Conservation (phyloP, 1,139 yeast species). For the Magnusiomyces ingens region DNA sequence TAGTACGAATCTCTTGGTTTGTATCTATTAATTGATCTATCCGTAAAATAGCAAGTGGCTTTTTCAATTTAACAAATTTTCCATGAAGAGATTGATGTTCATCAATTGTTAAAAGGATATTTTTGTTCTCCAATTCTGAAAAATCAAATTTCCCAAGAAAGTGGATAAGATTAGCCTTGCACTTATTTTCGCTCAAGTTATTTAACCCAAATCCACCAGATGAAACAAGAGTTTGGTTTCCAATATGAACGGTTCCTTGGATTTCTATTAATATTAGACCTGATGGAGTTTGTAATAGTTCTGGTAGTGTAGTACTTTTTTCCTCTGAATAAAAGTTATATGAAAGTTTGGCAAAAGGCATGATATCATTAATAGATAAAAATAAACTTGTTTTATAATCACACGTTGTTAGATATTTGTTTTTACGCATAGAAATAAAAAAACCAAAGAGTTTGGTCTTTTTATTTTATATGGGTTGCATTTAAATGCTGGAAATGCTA, state of each 20-base stretch:
- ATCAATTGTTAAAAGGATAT: slow-evolving; percentile 30
- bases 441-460: too few species aligned
- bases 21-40: slow-evolving; percentile 13
- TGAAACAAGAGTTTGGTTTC: slow-evolving; percentile 20
- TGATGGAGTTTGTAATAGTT: slow-evolving; percentile 26
- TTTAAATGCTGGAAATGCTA: background rate
- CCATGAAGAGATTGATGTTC: slow-evolving; percentile 33
- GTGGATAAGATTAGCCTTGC: slow-evolving; percentile 9
- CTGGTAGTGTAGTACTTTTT: slow-evolving; percentile 20
- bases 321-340: background rate
- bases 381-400: too few species aligned
- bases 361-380: too few species aligned
- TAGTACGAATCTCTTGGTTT: slow-evolving; percentile 7
- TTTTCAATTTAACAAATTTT: slow-evolving; percentile 27
- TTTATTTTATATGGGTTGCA: too few species aligned
- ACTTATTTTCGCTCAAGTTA: slow-evolving; percentile 5
- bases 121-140: slow-evolving; percentile 20
- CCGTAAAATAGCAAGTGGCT: slow-evolving; percentile 32
- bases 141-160: slow-evolving; percentile 24
- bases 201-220: slow-evolving; percentile 13
- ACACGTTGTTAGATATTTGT: too few species aligned
- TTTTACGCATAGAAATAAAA: too few species aligned
- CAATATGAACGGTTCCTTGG: slow-evolving; percentile 31
- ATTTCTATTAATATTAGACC: slow-evolving; percentile 32
- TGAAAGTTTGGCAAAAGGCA: slow-evolving; percentile 1